Evolutionary conservation across 202 grass and related monocot species (phyloP), one percentile per base, ranked within the genome.

Genomic region (Setaria viridis): DNA sequence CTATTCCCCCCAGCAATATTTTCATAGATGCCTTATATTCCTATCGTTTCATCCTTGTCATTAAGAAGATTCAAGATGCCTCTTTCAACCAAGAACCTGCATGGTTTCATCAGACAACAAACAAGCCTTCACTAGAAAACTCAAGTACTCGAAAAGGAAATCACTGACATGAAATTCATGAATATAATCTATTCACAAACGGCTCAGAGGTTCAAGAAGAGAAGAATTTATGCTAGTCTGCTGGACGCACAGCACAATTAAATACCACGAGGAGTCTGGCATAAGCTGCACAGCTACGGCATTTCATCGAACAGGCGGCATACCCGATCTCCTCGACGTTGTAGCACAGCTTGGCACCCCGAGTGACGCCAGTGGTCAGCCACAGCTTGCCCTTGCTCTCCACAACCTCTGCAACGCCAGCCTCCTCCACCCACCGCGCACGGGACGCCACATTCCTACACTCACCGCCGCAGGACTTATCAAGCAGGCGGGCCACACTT

Each of bases 291-390:
- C 2, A 9, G 4, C 37, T 12, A 42, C 4, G 29, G 37, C 62
- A 87, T 87, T 78, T 60, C 43, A 48, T 69, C 80, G 17, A 85
- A 85, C 78, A 93, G 57, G 9, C 80, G 53, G 56, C 45, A 19
- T 86, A 94, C 96, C 89, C 76, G 39, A 94, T 94, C 94, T 99
- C 96, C 88, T 95, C 96, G 32, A 95, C 50, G 37, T 92, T 93
- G 71, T 88, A 99, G 74, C 85, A 91, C 9, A 99, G 87, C 67
- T 93, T 94, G 79, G 63, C 79, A 5, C 77, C 80, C 25, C 91
- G 64, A 3, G 74, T 78, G 25, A 96, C 72, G 35, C 93, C 90
- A 0, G 93, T 94, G 72, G 88, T 96, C 75, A 88, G 59, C 96
- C 96, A 99, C 66, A 93, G 70, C 57, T 94, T 99, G 35, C 93